Conservation (phyloP, 202 grass and related monocot genomes). For the Zoysia matrella region DNA sequence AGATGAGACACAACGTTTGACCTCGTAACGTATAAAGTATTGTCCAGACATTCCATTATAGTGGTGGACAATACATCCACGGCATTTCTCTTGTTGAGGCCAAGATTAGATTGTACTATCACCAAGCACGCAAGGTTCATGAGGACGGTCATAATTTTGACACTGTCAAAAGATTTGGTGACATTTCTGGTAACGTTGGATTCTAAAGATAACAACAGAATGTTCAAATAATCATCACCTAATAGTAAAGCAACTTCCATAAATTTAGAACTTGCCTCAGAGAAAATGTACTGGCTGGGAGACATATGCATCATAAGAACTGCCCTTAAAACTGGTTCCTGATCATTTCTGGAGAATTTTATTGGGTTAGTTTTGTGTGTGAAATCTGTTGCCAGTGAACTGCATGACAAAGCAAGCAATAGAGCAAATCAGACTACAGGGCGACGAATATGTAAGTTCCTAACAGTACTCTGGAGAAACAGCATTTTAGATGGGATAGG, state of each 20-base stretch:
- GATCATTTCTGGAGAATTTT: constrained; percentile 53
- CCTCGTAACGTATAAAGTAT: constrained; percentile 55
- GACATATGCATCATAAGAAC: constrained; percentile 89
- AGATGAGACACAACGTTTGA: constrained; percentile 65
- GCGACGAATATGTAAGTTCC: constrained; percentile 7
- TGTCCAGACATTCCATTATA: constrained; percentile 63
- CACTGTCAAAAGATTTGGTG: constrained; percentile 55
- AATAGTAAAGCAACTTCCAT: constrained; percentile 47
- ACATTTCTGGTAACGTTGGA: constrained; percentile 56
- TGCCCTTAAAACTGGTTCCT: constrained; percentile 72
- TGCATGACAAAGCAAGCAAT: constrained; percentile 10
- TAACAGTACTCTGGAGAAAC: not conserved
- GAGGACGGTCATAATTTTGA: constrained; percentile 61
- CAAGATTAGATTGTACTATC: constrained; percentile 57
- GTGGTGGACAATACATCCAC: constrained; percentile 59
- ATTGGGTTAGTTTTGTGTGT: constrained; percentile 49
- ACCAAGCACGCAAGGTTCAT: constrained; percentile 69
- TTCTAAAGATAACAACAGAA: constrained; percentile 59
- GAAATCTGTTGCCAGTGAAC: constrained; percentile 53
- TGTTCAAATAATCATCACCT: constrained; percentile 54
- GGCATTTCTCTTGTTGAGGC: constrained; percentile 49
- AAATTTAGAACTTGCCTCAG: constrained; percentile 65
- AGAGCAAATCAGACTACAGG: constrained; percentile 14
- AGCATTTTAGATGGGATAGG: not conserved
- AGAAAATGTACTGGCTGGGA: constrained; percentile 67